These are phyloP conservation scores for Phytophthora pinifolia DNA, from an alignment of 352 stramenopile genomes.

Conservation along the genomic window DNA sequence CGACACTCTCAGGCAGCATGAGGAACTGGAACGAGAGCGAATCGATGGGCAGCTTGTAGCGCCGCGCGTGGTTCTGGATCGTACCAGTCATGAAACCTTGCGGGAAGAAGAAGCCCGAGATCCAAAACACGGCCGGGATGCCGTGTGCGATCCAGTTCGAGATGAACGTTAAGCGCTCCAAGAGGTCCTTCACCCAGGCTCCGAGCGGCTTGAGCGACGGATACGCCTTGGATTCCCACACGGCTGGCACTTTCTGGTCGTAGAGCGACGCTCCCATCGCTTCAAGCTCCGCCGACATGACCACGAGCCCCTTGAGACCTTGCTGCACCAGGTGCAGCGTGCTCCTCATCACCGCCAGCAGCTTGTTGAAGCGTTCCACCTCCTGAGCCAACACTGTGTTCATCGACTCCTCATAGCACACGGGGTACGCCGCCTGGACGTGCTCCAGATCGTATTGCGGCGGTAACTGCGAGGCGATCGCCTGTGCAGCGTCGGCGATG, in stretches of 20 bases:
- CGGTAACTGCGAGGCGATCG: slow-evolving; percentile 81
- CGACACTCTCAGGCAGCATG: slow-evolving; percentile 56
- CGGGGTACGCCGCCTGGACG: slow-evolving; percentile 82
- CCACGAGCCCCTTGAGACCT: slow-evolving; percentile 84
- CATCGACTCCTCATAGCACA: slow-evolving; percentile 90
- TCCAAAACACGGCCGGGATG: slow-evolving; percentile 88
- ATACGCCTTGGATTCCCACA: slow-evolving; percentile 91
- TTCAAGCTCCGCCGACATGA: slow-evolving; percentile 89
- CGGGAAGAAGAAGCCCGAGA: slow-evolving; percentile 93
- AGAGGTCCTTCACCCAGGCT: slow-evolving; percentile 88
- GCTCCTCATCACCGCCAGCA: slow-evolving; percentile 82
- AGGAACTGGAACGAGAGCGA: slow-evolving; percentile 82
- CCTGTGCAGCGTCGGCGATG: slow-evolving; percentile 80
- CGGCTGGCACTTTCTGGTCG: slow-evolving; percentile 83
- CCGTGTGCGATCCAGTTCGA: slow-evolving; percentile 72
- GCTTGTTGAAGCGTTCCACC: slow-evolving; percentile 89
- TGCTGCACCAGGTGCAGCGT: slow-evolving; percentile 86
- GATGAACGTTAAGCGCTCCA: slow-evolving; percentile 75
- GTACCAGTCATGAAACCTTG: slow-evolving; percentile 92
- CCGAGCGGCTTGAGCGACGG: slow-evolving; percentile 90
- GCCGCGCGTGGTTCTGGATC: slow-evolving; percentile 92
- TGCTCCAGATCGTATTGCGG: slow-evolving; percentile 84
- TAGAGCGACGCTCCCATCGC: slow-evolving; percentile 86
- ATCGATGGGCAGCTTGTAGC: slow-evolving; percentile 85
- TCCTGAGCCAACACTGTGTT: slow-evolving; percentile 93